Evolutionary conservation across 352 stramenopile genomes (phyloP).

Genomic region (Halophytophthora batemanensis): DNA sequence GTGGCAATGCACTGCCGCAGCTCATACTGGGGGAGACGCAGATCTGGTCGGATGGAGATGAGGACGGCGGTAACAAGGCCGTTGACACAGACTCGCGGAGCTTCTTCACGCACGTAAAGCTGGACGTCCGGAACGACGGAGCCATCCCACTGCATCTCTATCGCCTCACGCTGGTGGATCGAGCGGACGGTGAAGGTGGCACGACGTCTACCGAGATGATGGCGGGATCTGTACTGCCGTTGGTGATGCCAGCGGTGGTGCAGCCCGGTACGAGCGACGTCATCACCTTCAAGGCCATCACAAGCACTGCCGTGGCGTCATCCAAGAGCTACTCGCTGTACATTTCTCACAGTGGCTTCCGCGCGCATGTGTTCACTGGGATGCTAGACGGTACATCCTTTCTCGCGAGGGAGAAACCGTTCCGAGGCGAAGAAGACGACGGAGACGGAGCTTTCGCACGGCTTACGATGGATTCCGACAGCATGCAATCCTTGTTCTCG

Average conservation of each 20-base stretch:
- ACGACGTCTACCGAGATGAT: neutral
- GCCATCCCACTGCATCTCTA: constrained; percentile 52
- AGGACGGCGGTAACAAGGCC: constrained; percentile 1
- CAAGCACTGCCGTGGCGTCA: constrained; percentile 15
- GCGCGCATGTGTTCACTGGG: constrained; percentile 49
- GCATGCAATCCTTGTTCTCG: constrained; percentile 24
- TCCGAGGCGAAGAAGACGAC: constrained; percentile 25
- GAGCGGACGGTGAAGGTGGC: neutral
- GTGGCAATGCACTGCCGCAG: constrained; percentile 40
- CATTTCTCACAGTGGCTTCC: constrained; percentile 60
- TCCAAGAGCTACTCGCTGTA: constrained; percentile 44
- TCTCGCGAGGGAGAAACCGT: constrained; percentile 27
- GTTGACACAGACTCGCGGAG: constrained; percentile 4
- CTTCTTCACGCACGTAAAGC: constrained; percentile 33
- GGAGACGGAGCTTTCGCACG: constrained; percentile 27
- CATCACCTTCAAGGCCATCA: constrained; percentile 34
- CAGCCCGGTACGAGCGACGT: constrained; percentile 18
- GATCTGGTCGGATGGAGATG: constrained; percentile 32
- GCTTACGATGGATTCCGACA: constrained; percentile 25
- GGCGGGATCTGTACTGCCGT: constrained; percentile 21
- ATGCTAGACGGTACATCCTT: constrained; percentile 37
- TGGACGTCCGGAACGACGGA: constrained; percentile 37
- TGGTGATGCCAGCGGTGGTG: constrained; percentile 32
- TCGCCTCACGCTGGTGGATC: constrained; percentile 28
- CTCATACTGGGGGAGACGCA: constrained; percentile 32